Base-by-base conservation (phyloP, 768 basidiomycete species). In the Collybia nuda region DNA sequence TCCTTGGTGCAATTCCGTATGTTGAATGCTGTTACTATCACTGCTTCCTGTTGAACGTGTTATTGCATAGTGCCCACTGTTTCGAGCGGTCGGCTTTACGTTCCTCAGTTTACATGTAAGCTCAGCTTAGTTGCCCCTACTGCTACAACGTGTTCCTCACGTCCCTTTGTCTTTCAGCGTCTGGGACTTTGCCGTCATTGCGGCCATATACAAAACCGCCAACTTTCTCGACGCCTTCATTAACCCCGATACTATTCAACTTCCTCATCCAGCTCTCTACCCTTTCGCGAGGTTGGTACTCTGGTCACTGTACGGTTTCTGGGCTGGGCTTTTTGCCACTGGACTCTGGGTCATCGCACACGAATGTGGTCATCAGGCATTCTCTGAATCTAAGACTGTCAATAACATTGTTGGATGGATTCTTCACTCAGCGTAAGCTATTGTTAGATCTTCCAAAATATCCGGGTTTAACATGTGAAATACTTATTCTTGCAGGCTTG, bases 341-440 rank as follows among this genome's bases (percentile, higher is more conserved):
- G 96, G 96, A 52, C 74, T 98, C 45, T 98, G 96, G 96, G 88
- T 94, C 56, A 75, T 96, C 52, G 94, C 87, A 40, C 93, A 96
- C 64, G 94, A 98, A 70, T 94, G 92, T 59, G 96, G 96, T 24
- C 96, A 99, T 68, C 93, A 96, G 67, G 90, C 91, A 0, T 99
- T 93, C 77, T 98, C 94, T 1, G 86, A 93, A 57, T 94, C 86
- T 47, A 96, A 95, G 75, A 66, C 75, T 24, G 78, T 97, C 70
- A 98, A 98, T 77, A 91, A 98, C 77, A 70, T 82, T 40, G 90
- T 94, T 50, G 96, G 96, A 9, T 96, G 90, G 88, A 63, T 96
- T 53, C 77, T 98, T 26, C 96, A 98, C 69, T 96, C 93, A 40
- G 81, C 79, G 91, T 92, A 64, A 55, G 87, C 64, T 32, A 50